Percentiles rank a stretch among this genome's conserved stretches.
Evolutionary conservation across 108 stramenopile genomes (phyloP).

Genomic region (Aureococcus anophagefferens): DNA sequence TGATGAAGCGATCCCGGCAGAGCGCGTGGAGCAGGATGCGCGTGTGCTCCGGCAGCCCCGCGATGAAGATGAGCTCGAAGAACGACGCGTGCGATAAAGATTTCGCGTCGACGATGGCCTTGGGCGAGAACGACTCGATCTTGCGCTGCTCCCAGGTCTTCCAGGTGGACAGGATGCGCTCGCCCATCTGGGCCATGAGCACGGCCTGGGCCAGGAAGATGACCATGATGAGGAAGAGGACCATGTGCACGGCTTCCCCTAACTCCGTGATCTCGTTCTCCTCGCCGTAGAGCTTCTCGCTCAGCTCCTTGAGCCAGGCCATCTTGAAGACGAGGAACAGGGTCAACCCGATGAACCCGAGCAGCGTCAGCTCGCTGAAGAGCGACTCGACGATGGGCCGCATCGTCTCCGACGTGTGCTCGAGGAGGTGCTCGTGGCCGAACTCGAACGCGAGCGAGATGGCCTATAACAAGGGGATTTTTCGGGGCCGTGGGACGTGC

Average conservation of each 20-base stretch:
- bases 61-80: too few species aligned
- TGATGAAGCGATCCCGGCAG: too few species aligned
- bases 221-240: slow-evolving; percentile 45
- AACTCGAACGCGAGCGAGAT: slow-evolving; percentile 39
- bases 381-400: slow-evolving; percentile 33
- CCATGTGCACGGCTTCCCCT: slow-evolving; percentile 43
- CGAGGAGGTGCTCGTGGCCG: slow-evolving; percentile 30
- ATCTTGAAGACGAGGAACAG: slow-evolving; percentile 24
- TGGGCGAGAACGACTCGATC: too few species aligned
- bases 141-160: too few species aligned
- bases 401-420: slow-evolving; percentile 22
- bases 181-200: too few species aligned
- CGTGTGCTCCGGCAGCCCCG: too few species aligned
- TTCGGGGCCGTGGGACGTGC: too few species aligned
- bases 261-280: slow-evolving; percentile 28
- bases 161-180: too few species aligned
- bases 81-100: too few species aligned
- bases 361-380: slow-evolving; percentile 49
- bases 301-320: slow-evolving; percentile 10
- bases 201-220: slow-evolving; percentile 37
- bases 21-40: too few species aligned
- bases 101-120: too few species aligned
- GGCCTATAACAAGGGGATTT: not conserved
- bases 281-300: slow-evolving; percentile 30
- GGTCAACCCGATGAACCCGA: slow-evolving; percentile 40